These are phyloP conservation scores for Erysimum cheiranthoides DNA, from an alignment of 345 rosid genomes.

Conservation along the genomic window DNA sequence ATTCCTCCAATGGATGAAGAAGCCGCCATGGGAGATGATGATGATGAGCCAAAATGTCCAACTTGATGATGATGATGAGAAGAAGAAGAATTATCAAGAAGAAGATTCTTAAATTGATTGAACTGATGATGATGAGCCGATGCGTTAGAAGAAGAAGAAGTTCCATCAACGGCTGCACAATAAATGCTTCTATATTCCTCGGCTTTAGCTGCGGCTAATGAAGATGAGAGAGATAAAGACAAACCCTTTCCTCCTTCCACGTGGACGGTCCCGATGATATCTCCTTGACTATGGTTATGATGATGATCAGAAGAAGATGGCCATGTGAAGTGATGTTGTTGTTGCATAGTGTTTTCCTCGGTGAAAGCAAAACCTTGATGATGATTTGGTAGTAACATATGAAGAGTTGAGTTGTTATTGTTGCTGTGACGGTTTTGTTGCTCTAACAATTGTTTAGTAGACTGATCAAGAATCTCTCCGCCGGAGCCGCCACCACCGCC, in stretches of 20 bases:
- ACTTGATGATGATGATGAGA: slow-evolving; percentile 45
- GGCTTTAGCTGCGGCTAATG: slow-evolving; percentile 81
- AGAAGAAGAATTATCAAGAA: slow-evolving; percentile 42
- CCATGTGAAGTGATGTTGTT: slow-evolving; percentile 70
- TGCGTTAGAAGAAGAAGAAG: slow-evolving; percentile 43
- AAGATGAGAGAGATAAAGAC: slow-evolving; percentile 82
- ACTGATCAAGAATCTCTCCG: slow-evolving; percentile 46
- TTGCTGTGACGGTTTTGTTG: slow-evolving; percentile 74
- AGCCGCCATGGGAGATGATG: slow-evolving; percentile 42
- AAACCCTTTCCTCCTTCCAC: slow-evolving; percentile 83
- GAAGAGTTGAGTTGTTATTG: slow-evolving; percentile 63
- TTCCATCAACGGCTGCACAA: slow-evolving; percentile 48
- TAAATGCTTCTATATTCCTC: slow-evolving; percentile 70
- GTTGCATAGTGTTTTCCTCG: slow-evolving; percentile 34
- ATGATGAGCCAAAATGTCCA: slow-evolving; percentile 52
- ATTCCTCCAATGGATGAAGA: slow-evolving; percentile 45
- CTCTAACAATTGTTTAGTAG: slow-evolving; percentile 56
- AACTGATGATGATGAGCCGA: slow-evolving; percentile 33
- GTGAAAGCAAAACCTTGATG: slow-evolving; percentile 49
- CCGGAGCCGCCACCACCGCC: slow-evolving; percentile 51
- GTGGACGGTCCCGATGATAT: slow-evolving; percentile 45
- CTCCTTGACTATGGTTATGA: slow-evolving; percentile 50
- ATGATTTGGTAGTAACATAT: slow-evolving; percentile 75
- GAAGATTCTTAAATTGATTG: slow-evolving; percentile 42
- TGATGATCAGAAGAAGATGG: slow-evolving; percentile 49